A percentile compares a stretch with the other conserved stretches of the same genome.
Evolutionary conservation across 1,284 basidiomycete genomes (phyloP).

Genomic region (Entoloma clypeatum): DNA sequence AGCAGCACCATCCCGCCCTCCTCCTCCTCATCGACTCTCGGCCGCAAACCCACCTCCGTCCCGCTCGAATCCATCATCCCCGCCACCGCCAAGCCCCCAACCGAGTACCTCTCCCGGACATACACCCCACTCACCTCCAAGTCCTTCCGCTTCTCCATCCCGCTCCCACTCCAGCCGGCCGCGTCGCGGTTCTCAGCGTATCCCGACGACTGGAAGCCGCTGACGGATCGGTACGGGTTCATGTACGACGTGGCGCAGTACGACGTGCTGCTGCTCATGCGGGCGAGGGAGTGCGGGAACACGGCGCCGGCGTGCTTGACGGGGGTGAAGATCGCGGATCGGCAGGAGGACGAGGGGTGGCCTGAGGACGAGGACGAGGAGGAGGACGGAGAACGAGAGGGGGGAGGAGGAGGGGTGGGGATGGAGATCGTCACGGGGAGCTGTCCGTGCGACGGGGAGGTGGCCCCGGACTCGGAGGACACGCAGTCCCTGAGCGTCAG

Average conservation of each 20-base stretch:
- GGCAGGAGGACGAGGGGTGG: constrained; percentile 72
- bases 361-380: constrained; percentile 38
- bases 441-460: constrained; percentile 54
- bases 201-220: constrained; percentile 54
- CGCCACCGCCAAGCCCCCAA: constrained; percentile 81
- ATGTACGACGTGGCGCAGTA: constrained; percentile 85
- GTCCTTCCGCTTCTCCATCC: constrained; percentile 65
- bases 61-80: constrained; percentile 91
- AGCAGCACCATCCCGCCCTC: too few species aligned
- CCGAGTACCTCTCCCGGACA: constrained; percentile 70
- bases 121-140: constrained; percentile 67
- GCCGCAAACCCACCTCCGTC: constrained; percentile 56
- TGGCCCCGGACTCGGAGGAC: constrained; percentile 7
- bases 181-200: constrained; percentile 53
- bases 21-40: constrained; percentile 18
- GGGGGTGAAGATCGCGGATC: constrained; percentile 82
- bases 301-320: constrained; percentile 82
- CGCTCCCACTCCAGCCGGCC: constrained; percentile 52
- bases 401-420: constrained; percentile 19
- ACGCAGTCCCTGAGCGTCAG: constrained; percentile 19
- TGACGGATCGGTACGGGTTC: constrained; percentile 95
- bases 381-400: constrained; percentile 6
- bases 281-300: constrained; percentile 70
- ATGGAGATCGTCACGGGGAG: constrained; percentile 59
- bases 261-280: constrained; percentile 72